phyloP scores from a whole-genome alignment of 2,329 filamentous ascomycete genomes.

The Coniochaeta hoffmannii region DNA sequence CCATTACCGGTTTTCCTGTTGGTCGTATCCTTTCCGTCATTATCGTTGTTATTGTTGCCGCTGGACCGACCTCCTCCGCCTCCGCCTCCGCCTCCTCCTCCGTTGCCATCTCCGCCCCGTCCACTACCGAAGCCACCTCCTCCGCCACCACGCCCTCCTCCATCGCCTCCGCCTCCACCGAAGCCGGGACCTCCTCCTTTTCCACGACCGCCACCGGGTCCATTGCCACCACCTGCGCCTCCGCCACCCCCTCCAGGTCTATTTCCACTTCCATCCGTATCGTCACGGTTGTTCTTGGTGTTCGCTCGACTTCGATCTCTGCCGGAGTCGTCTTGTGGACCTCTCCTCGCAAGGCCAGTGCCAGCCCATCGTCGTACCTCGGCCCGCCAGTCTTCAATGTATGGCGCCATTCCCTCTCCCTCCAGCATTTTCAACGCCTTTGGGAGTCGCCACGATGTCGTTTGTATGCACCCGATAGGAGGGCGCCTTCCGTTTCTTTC shows the following conservation, averaged over 20 bases:
- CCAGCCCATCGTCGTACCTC: constrained; percentile 9
- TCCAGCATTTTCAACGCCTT: constrained; percentile 13
- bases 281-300: constrained; percentile 5
- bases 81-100: background rate
- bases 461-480: constrained; percentile 11
- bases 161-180: background rate
- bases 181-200: background rate
- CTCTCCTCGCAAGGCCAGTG: constrained; percentile 1
- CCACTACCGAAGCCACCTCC: background rate
- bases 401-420: constrained; percentile 21
- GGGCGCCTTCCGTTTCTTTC: background rate
- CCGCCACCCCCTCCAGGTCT: constrained; percentile 1
- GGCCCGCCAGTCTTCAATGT: constrained; percentile 5
- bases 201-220: constrained; percentile 1
- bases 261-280: background rate
- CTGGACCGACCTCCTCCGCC: constrained; percentile 1
- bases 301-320: constrained; percentile 6
- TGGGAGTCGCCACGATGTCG: constrained; percentile 11
- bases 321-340: constrained; percentile 1
- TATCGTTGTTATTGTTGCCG: constrained; percentile 5
- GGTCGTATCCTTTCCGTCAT: constrained; percentile 4
- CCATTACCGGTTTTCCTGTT: background rate
- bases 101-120: constrained; percentile 1
- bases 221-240: background rate
- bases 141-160: constrained; percentile 2